Conservation (phyloP, 768 basidiomycete species). For the Rhizopogon salebrosus region DNA sequence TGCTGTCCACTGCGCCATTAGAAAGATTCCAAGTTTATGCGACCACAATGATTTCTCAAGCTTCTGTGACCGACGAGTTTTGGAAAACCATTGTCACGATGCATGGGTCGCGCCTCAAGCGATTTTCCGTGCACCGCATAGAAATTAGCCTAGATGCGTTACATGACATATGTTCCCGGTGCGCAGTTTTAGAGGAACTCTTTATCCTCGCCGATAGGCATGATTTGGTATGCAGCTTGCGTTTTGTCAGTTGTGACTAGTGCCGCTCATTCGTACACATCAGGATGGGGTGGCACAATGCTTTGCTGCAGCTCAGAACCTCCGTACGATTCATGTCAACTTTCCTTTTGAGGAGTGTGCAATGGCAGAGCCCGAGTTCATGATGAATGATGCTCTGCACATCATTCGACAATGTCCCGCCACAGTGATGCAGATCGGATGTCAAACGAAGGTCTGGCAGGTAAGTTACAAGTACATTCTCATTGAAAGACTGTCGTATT, state of each 20-base stretch:
- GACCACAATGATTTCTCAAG: conserved; percentile 35
- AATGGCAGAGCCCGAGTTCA: conserved; percentile 8
- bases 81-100: conserved; percentile 43
- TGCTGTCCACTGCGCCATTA: conserved; percentile 48
- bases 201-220: conserved; percentile 52
- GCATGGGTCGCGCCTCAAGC: conserved; percentile 48
- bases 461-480: conserved; percentile 29
- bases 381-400: conserved; percentile 33
- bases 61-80: conserved; percentile 39
- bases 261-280: background rate
- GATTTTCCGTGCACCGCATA: conserved; percentile 64
- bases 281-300: conserved; percentile 21
- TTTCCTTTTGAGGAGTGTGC: conserved; percentile 28
- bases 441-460: conserved; percentile 67
- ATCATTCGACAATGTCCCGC: conserved; percentile 48
- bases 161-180: conserved; percentile 48
- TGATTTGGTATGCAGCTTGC: conserved; percentile 35
- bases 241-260: background rate
- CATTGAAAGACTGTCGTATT: background rate
- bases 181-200: conserved; percentile 52
- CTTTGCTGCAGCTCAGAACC: conserved; percentile 38
- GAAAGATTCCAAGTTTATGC: conserved; percentile 62
- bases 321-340: conserved; percentile 61
- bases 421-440: conserved; percentile 58
- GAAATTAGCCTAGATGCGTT: conserved; percentile 46